Base-by-base conservation (phyloP, 2,329 filamentous ascomycete species). In the Macroventuria anomochaeta region DNA sequence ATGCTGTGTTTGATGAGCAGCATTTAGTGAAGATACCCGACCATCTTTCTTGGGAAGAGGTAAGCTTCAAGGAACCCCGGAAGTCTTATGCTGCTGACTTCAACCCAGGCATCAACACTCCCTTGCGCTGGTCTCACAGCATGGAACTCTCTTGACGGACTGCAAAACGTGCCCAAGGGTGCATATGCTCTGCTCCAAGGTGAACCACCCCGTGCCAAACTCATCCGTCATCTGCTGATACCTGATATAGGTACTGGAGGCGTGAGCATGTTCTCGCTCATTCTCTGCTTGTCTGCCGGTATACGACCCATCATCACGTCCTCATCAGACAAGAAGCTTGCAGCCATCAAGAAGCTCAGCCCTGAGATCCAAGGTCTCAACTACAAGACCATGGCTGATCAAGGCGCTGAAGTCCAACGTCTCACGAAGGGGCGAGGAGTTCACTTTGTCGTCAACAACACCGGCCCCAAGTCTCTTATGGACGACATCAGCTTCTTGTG, bases 231-330 rank as follows among this genome's bases (percentile, higher is more conserved):
- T 11, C 17, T 37, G 3, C 40, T 50, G 17, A 50, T n/a, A 32
- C 5, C n/a, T 10, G n/a, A n/a, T 23, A 1, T 6, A 67, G 75
- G 75, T n/a, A 77, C 75, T 2, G 75, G 75, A 0, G 80, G 80
- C 64, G 71, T 74, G 49, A 74, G 66, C 21, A 65, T 75, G 52
- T 70, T 71, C 29, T 61, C 71, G 3, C 61, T 71, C 4, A 36
- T 63, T 0, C 18, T 72, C 4, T 66, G 62, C 20, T 25, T 72
- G 2, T 62, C 67, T 1, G 67, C 66, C 0, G 64, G 64, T 3
- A 69, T 71, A 41, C 47, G 23, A 5, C 65, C 87, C 1, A 83
- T 88, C 41, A 81, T 85, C 1, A 88, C 84, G 0, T 86, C 84
- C 0, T 85, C 81, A 0, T 82, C 80, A 0, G 75, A 81, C 7